These are phyloP conservation scores for Mycena metata DNA, from an alignment of 768 basidiomycete species.

Conservation along the genomic window DNA sequence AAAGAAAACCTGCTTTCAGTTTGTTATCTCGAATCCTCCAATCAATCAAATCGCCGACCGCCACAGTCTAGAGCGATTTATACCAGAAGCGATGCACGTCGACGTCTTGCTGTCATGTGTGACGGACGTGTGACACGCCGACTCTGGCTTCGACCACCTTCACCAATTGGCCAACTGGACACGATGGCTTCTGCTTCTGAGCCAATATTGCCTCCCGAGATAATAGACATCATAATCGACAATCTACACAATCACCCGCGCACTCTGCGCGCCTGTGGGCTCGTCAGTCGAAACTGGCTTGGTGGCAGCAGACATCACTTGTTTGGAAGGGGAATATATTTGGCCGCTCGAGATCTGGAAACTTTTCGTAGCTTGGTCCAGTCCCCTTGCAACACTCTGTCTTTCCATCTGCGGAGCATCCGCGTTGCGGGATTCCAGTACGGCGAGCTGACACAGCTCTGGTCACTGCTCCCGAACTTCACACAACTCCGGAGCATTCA, in stretches of 20 bases:
- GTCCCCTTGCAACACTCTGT: slow-evolving; percentile 4
- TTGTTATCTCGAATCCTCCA: too few relatives aligned
- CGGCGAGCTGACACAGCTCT: slow-evolving; percentile 1
- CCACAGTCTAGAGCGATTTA: too few relatives aligned
- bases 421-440: background rate
- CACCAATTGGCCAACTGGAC: background rate
- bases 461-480: slow-evolving; percentile 8
- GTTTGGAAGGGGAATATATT: background rate
- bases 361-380: background rate
- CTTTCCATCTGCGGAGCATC: slow-evolving; percentile 7
- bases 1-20: too few relatives aligned
- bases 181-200: background rate
- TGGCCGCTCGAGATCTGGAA: background rate
- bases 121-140: too few relatives aligned
- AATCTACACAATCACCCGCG: slow-evolving; percentile 10
- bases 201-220: slow-evolving; percentile 20
- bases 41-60: too few relatives aligned
- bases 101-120: too few relatives aligned
- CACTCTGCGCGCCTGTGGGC: slow-evolving; percentile 18
- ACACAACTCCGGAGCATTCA: background rate
- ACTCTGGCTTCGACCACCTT: too few relatives aligned
- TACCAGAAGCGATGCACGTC: too few relatives aligned
- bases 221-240: slow-evolving; percentile 27
- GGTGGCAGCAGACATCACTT: slow-evolving; percentile 25
- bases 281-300: slow-evolving; percentile 23